A percentile compares a stretch with the other conserved stretches of the same genome.
Evolutionary conservation across 495 filamentous ascomycete species (phyloP).

Genomic region (Hypoxylon cercidicola): DNA sequence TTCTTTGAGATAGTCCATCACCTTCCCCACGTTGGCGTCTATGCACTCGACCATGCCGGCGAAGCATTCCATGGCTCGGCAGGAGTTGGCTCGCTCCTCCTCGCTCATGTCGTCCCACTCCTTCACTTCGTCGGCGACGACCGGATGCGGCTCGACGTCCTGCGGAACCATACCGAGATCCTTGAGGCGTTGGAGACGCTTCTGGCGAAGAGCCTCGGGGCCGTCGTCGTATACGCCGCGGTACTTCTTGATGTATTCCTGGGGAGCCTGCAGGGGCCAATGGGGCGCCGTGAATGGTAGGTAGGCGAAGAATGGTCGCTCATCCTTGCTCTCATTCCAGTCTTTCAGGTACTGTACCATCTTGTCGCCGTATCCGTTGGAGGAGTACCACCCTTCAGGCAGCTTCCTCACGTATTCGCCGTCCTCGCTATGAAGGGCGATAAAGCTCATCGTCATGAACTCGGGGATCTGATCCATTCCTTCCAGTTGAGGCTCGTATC

Average conservation of each 20-base stretch:
- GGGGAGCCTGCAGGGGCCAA: conserved; percentile 69
- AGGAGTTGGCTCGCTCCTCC: conserved; percentile 65
- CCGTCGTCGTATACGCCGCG: conserved; percentile 67
- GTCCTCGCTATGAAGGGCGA: conserved; percentile 69
- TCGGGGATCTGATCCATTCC: conserved; percentile 52
- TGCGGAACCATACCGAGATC: conserved; percentile 63
- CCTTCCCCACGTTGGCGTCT: conserved; percentile 70
- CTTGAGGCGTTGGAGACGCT: conserved; percentile 62
- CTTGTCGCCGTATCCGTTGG: conserved; percentile 65
- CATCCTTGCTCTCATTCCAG: conserved; percentile 60
- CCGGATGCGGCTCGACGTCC: conserved; percentile 65
- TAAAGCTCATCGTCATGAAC: conserved; percentile 62
- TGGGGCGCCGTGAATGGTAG: conserved; percentile 70
- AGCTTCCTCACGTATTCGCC: conserved; percentile 61
- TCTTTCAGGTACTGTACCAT: conserved; percentile 66
- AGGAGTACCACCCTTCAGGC: conserved; percentile 67
- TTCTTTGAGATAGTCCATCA: conserved; percentile 65
- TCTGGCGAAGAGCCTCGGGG: conserved; percentile 63
- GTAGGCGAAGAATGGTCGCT: conserved; percentile 70
- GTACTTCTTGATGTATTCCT: conserved; percentile 65
- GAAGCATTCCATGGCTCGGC: conserved; percentile 67
- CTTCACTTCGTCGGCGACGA: conserved; percentile 67
- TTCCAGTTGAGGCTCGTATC: conserved; percentile 64
- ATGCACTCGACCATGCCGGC: conserved; percentile 73
- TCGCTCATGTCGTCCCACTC: conserved; percentile 63